These are phyloP conservation scores for Tolypocladium inflatum DNA, from an alignment of 2,329 filamentous ascomycete species.

Conservation along the genomic window DNA sequence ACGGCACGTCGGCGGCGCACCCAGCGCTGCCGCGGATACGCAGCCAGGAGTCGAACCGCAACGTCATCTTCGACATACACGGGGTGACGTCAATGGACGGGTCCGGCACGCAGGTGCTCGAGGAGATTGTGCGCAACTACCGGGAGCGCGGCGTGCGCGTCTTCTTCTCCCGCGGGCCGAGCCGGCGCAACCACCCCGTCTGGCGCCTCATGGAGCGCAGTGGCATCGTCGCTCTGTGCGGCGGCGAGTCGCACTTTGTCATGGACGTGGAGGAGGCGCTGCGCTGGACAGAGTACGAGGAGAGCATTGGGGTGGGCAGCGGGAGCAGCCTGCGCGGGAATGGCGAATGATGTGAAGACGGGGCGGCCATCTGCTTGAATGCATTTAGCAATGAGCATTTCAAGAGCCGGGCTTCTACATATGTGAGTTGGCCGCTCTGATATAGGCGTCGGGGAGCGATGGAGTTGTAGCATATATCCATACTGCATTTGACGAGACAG, in stretches of 20 bases:
- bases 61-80: slow-evolving; percentile 94
- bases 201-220: slow-evolving; percentile 66
- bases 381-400: not conserved
- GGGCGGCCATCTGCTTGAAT: not conserved
- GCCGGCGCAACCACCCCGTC: slow-evolving; percentile 40
- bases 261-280: slow-evolving; percentile 77
- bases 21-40: slow-evolving; percentile 78
- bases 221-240: slow-evolving; percentile 77
- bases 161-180: slow-evolving; percentile 57
- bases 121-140: slow-evolving; percentile 80
- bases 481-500: not conserved
- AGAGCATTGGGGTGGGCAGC: slow-evolving; percentile 25
- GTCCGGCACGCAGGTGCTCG: slow-evolving; percentile 82
- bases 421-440: not conserved
- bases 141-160: slow-evolving; percentile 66
- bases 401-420: not conserved
- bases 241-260: slow-evolving; percentile 71
- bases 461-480: not conserved
- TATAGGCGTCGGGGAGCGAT: not conserved
- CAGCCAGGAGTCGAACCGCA: slow-evolving; percentile 71
- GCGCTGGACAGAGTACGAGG: slow-evolving; percentile 66
- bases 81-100: slow-evolving; percentile 94
- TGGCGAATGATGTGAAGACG: slow-evolving; percentile 1
- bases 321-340: slow-evolving; percentile 3
- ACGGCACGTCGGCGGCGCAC: slow-evolving; percentile 78